Conservation (phyloP, 2,329 filamentous ascomycete genomes). For the Ophiocordyceps sinensis region DNA sequence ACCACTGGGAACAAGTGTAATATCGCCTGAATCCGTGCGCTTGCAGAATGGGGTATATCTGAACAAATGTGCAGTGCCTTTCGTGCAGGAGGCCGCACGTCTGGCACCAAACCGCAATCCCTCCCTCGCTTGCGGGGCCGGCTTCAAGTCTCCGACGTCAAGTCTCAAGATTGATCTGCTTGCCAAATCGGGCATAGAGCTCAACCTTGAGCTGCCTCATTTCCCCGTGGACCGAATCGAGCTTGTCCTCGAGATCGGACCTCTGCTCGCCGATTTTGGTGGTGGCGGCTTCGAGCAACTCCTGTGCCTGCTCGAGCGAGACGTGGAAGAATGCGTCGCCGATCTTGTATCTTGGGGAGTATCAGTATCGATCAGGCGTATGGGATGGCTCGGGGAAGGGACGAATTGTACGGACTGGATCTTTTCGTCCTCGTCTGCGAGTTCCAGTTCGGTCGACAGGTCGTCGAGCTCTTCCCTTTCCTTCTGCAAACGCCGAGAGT, state of each 20-base stretch:
- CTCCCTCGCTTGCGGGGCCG: neutral
- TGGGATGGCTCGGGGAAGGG: conserved; percentile 1
- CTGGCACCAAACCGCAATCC: too few relatives aligned
- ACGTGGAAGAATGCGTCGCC: conserved; percentile 91
- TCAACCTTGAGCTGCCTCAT: conserved; percentile 84
- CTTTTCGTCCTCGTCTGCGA: conserved; percentile 87
- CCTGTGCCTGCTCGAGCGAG: conserved; percentile 70
- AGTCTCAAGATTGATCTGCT: conserved; percentile 92
- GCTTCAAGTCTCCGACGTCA: conserved; percentile 22
- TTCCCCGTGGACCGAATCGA: conserved; percentile 64
- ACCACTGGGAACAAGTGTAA: too few relatives aligned
- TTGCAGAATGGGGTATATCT: too few relatives aligned
- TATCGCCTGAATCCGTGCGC: too few relatives aligned
- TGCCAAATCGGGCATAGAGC: conserved; percentile 86
- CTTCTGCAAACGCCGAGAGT: conserved; percentile 44
- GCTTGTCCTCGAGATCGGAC: conserved; percentile 57
- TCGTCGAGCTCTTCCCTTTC: conserved; percentile 98
- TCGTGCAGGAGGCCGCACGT: too few relatives aligned
- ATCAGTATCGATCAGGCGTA: neutral
- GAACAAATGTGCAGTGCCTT: too few relatives aligned
- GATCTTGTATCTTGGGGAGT: conserved; percentile 66
- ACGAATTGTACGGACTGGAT: conserved; percentile 52
- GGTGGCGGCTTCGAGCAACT: conserved; percentile 60
- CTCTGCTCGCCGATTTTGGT: conserved; percentile 67
- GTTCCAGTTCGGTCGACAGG: conserved; percentile 76